These are phyloP conservation scores for Talinum fruticosum DNA, from an alignment of 148 eudicot species.

Conservation along the genomic window DNA sequence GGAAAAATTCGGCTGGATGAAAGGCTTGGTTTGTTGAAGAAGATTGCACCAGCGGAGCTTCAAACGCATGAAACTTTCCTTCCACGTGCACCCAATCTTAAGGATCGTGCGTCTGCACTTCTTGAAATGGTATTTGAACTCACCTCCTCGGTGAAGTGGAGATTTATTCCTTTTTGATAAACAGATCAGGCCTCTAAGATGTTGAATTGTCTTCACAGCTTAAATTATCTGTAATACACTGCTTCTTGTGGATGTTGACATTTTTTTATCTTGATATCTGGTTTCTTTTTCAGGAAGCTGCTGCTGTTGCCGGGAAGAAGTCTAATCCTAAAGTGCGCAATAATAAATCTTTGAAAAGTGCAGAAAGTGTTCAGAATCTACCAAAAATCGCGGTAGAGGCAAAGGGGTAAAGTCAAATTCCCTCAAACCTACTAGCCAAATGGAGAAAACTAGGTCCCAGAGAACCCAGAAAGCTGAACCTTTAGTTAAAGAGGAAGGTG, in stretches of 20 bases:
- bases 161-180: background rate
- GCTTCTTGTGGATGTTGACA: background rate
- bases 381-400: constrained; percentile 51
- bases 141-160: background rate
- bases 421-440: constrained; percentile 36
- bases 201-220: background rate
- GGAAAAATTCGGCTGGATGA: constrained; percentile 95
- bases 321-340: constrained; percentile 57
- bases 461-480: constrained; percentile 68
- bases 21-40: constrained; percentile 76
- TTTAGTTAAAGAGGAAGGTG: constrained; percentile 95
- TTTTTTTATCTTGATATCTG: constrained; percentile 6
- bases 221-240: background rate
- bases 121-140: constrained; percentile 69
- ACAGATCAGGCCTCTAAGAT: background rate
- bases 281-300: constrained; percentile 58
- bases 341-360: constrained; percentile 58
- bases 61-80: constrained; percentile 98
- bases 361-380: constrained; percentile 34
- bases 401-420: constrained; percentile 52
- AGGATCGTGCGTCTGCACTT: constrained; percentile 93
- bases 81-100: constrained; percentile 98
- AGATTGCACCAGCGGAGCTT: constrained; percentile 98
- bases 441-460: constrained; percentile 41
- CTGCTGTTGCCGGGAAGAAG: constrained; percentile 65